These are phyloP conservation scores for Cetraspora pellucida DNA, from an alignment of 192 early-diverging fungal species.

Conservation along the genomic window DNA sequence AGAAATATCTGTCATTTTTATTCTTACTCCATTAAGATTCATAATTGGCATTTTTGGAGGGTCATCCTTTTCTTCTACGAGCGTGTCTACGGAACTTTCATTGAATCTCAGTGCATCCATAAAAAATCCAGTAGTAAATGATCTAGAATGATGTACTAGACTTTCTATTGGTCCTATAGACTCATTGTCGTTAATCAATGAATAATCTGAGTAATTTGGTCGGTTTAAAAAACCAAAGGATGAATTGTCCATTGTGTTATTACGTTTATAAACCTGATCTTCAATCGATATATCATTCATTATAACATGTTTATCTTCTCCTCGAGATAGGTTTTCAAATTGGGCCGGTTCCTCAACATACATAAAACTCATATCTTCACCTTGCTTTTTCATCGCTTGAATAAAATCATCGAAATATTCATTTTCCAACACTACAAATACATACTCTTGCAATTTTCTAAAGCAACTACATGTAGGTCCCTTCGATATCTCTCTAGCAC, in stretches of 20 bases:
- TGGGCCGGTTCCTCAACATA: not conserved
- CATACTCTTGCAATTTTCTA: not conserved
- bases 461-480: constrained; percentile 12
- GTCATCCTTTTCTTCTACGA: not conserved
- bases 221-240: too few relatives aligned
- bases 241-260: not conserved
- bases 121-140: too few relatives aligned
- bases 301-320: too few relatives aligned
- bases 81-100: not conserved
- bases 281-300: not conserved
- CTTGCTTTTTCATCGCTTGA: constrained; percentile 12
- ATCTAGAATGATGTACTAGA: too few relatives aligned
- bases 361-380: constrained; percentile 26
- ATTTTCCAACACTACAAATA: constrained; percentile 6
- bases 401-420: constrained; percentile 29
- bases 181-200: too few relatives aligned
- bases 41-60: not conserved
- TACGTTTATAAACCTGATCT: not conserved
- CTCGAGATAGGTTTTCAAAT: not conserved
- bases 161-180: too few relatives aligned
- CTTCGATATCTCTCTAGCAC: not conserved
- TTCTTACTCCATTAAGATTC: constrained; percentile 20
- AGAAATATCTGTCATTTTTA: constrained; percentile 22
- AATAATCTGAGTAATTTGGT: too few relatives aligned
- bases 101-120: not conserved